Conservation (phyloP, 768 basidiomycete species). For the Coprinopsis cinerea region DNA sequence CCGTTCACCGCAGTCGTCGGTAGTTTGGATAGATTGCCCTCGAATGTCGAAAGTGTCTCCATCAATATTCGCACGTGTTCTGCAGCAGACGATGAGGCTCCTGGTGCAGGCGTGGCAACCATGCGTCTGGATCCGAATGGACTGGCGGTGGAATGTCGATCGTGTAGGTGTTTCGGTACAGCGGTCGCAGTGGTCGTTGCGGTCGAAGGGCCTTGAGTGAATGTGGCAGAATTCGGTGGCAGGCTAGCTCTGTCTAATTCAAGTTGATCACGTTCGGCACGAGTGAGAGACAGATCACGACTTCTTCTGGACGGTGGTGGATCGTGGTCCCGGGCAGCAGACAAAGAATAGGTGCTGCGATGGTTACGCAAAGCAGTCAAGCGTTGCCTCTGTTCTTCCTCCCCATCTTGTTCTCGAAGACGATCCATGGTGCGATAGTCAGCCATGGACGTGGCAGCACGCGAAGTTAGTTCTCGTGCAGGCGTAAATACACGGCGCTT, state of each 20-base stretch:
- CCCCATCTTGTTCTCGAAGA: slow-evolving; percentile 21
- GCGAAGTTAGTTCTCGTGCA: slow-evolving; percentile 18
- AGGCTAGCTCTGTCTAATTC: slow-evolving; percentile 15
- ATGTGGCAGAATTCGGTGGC: slow-evolving; percentile 18
- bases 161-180: slow-evolving; percentile 17
- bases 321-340: slow-evolving; percentile 14
- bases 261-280: slow-evolving; percentile 6
- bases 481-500: slow-evolving; percentile 18
- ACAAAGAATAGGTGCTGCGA: slow-evolving; percentile 33
- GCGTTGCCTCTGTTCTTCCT: slow-evolving; percentile 12
- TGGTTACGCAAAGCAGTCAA: slow-evolving; percentile 28
- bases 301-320: slow-evolving; percentile 10
- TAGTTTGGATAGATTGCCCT: slow-evolving; percentile 54
- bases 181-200: slow-evolving; percentile 14
- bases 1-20: slow-evolving; percentile 24
- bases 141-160: slow-evolving; percentile 17
- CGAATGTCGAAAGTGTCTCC: slow-evolving; percentile 66
- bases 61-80: slow-evolving; percentile 70
- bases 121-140: slow-evolving; percentile 22
- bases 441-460: slow-evolving; percentile 55
- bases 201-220: slow-evolving; percentile 19
- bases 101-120: slow-evolving; percentile 16
- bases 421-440: slow-evolving; percentile 33
- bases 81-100: slow-evolving; percentile 20
- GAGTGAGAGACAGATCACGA: slow-evolving; percentile 10